Evolutionary conservation across 2,329 filamentous ascomycete genomes (phyloP).

Genomic region (Fusarium sp.): DNA sequence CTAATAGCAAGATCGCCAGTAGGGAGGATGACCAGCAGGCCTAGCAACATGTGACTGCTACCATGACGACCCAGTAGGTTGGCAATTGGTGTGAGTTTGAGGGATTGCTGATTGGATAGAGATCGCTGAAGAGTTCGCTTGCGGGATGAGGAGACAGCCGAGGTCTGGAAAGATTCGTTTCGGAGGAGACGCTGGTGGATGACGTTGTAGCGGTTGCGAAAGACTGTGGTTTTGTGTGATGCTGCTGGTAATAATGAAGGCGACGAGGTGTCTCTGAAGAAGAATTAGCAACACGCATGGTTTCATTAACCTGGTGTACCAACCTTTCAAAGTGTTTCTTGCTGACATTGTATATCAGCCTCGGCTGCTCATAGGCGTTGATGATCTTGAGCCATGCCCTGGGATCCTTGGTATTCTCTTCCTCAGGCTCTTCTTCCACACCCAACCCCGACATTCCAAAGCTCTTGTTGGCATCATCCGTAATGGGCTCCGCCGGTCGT

Average conservation of each 20-base stretch:
- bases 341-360: conserved; percentile 77
- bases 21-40: conserved; percentile 83
- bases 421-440: conserved; percentile 65
- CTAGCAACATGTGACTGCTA: conserved; percentile 86
- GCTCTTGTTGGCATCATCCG: conserved; percentile 74
- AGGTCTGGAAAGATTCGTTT: conserved; percentile 92
- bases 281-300: conserved; percentile 28
- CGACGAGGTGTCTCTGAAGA: conserved; percentile 67
- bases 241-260: conserved; percentile 81
- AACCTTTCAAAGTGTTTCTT: conserved; percentile 94
- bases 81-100: conserved; percentile 89
- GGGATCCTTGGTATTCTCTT: conserved; percentile 73
- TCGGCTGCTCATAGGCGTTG: conserved; percentile 86
- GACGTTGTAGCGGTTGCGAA: conserved; percentile 91
- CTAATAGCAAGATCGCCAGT: conserved; percentile 85
- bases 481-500: conserved; percentile 56
- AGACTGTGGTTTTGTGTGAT: conserved; percentile 84
- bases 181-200: conserved; percentile 92
- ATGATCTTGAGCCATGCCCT: conserved; percentile 87
- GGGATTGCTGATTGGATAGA: conserved; percentile 73
- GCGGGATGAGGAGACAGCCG: conserved; percentile 74
- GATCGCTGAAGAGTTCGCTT: conserved; percentile 67
- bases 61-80: conserved; percentile 83
- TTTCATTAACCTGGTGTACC: conserved; percentile 7
- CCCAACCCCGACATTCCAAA: conserved; percentile 69